These are phyloP conservation scores for Epithele typhae DNA, from an alignment of 768 basidiomycete species.

Conservation along the genomic window DNA sequence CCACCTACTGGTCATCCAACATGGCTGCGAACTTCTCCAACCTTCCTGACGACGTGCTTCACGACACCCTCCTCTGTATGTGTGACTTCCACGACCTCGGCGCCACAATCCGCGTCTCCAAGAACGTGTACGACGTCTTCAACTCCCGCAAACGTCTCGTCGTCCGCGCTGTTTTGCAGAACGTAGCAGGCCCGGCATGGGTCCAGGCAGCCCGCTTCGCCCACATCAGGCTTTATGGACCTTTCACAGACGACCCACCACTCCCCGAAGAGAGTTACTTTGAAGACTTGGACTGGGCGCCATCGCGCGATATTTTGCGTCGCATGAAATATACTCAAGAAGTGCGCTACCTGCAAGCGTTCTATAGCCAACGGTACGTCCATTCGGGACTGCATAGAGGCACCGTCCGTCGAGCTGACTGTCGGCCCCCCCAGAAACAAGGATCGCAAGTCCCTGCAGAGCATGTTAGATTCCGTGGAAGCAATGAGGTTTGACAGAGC, in stretches of 20 bases:
- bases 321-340: conserved; percentile 20
- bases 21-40: conserved; percentile 4
- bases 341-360: conserved; percentile 29
- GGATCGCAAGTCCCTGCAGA: conserved; percentile 29
- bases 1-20: not conserved
- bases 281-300: conserved; percentile 13
- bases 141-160: conserved; percentile 19
- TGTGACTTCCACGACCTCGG: conserved; percentile 21
- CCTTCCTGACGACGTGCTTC: conserved; percentile 19
- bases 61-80: conserved; percentile 18
- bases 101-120: conserved; percentile 18
- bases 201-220: conserved; percentile 17
- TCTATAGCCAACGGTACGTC: conserved; percentile 37
- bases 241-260: conserved; percentile 5
- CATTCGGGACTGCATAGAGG: not conserved
- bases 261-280: conserved; percentile 10
- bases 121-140: conserved; percentile 18
- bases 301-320: conserved; percentile 16
- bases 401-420: no score
- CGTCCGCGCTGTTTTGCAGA: conserved; percentile 17
- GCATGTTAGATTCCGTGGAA: conserved; percentile 28
- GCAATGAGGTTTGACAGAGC: conserved; percentile 28
- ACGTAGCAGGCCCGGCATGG: conserved; percentile 20
- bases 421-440: conserved; percentile 27
- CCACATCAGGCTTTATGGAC: conserved; percentile 2